Conservation (phyloP, 1,139 yeast species). For the Geotrichum europaeum region DNA sequence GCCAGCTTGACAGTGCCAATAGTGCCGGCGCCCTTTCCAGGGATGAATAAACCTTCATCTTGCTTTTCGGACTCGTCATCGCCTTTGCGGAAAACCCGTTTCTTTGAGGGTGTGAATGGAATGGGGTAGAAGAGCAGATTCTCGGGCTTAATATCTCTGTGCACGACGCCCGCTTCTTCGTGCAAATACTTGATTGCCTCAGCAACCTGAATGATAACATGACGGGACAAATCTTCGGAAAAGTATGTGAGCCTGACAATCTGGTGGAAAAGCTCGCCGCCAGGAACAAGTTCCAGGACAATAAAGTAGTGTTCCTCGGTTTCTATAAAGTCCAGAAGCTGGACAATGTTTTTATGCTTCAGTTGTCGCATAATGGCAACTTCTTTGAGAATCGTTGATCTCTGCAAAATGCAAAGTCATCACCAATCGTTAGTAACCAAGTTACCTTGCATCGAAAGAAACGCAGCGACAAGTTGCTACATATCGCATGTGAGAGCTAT, state of each 20-base stretch:
- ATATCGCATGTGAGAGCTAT: background rate
- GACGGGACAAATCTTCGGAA: constrained; percentile 77
- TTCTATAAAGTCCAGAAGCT: constrained; percentile 62
- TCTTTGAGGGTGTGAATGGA: constrained; percentile 49
- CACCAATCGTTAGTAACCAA: background rate
- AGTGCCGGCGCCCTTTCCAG: constrained; percentile 84
- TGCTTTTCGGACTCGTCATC: constrained; percentile 60
- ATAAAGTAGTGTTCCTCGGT: constrained; percentile 65
- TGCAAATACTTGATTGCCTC: constrained; percentile 78
- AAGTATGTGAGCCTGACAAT: constrained; percentile 88
- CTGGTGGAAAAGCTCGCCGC: constrained; percentile 93
- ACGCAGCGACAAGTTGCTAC: background rate
- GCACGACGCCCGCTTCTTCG: constrained; percentile 77
- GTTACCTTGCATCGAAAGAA: background rate
- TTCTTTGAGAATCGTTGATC: constrained; percentile 65
- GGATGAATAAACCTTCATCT: constrained; percentile 80
- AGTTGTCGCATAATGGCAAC: constrained; percentile 75
- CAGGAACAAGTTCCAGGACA: constrained; percentile 76
- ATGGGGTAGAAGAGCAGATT: constrained; percentile 79
- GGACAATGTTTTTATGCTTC: constrained; percentile 66
- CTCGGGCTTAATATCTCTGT: constrained; percentile 93
- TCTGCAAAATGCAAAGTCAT: constrained; percentile 35
- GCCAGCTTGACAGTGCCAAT: constrained; percentile 83
- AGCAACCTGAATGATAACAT: constrained; percentile 79
- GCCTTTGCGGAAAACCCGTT: constrained; percentile 44